These are phyloP conservation scores for Epithemia pelagica DNA, from an alignment of 108 stramenopile species.

Conservation along the genomic window DNA sequence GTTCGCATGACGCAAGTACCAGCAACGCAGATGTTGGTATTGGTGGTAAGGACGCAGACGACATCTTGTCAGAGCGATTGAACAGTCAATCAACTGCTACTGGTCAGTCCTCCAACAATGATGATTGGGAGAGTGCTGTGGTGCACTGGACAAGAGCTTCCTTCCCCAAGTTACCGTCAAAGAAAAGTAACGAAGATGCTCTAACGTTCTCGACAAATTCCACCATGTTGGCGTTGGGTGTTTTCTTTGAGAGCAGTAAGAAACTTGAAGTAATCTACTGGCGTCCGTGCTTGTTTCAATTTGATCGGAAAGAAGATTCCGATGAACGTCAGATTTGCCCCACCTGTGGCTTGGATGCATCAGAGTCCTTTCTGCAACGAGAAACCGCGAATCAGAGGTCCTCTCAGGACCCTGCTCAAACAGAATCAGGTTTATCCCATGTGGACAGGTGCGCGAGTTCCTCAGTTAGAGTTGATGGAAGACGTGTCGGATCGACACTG, in stretches of 20 bases:
- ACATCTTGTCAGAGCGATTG: too few relatives aligned
- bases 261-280: not conserved
- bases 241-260: constrained; percentile 1
- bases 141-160: constrained; percentile 14
- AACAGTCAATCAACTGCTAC: too few relatives aligned
- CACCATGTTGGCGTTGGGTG: not conserved
- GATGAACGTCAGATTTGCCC: constrained; percentile 17
- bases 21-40: too few relatives aligned
- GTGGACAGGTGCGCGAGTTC: too few relatives aligned
- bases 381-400: constrained; percentile 8
- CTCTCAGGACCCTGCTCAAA: not conserved
- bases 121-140: constrained; percentile 10
- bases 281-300: constrained; percentile 4
- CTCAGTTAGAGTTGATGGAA: not conserved
- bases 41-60: too few relatives aligned
- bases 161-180: constrained; percentile 13
- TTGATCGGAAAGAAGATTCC: constrained; percentile 7
- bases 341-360: constrained; percentile 10
- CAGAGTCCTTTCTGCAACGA: constrained; percentile 7
- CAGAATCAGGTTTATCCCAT: not conserved
- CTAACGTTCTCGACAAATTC: not conserved
- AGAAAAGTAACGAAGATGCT: not conserved
- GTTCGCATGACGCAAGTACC: constrained; percentile 1
- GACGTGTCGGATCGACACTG: too few relatives aligned
- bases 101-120: too few relatives aligned